A percentile compares a stretch with the other conserved stretches of the same genome.
These are phyloP conservation scores for Aegilops bicornis DNA, from an alignment of 176 grass and related monocot species.

Conservation along the genomic window DNA sequence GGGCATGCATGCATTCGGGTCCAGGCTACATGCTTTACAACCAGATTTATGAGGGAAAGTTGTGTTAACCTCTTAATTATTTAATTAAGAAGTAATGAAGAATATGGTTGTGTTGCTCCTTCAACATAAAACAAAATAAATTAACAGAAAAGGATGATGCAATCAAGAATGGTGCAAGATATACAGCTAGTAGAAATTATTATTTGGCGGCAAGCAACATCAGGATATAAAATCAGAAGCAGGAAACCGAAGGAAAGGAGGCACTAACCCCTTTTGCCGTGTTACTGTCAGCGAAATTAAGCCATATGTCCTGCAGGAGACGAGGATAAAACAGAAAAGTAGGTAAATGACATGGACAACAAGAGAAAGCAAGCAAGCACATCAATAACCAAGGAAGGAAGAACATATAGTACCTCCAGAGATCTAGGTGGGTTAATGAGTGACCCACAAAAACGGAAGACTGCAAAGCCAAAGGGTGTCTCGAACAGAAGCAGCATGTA, in stretches of 20 bases:
- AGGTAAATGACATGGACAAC: background rate
- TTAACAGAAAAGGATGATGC: background rate
- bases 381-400: background rate
- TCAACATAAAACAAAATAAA: background rate
- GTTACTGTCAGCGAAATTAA: background rate
- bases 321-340: background rate
- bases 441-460: no score
- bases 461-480: no score
- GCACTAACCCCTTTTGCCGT: background rate
- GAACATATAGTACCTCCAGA: no score
- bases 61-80: no score
- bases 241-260: background rate
- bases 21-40: no score
- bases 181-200: background rate
- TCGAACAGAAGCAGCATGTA: no score
- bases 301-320: background rate
- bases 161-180: background rate
- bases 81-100: no score
- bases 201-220: background rate
- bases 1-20: no score
- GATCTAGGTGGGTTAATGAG: no score
- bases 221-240: background rate
- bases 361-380: constrained; percentile 18
- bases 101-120: background rate
- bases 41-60: no score